Base-by-base conservation (phyloP, 2,329 filamentous ascomycete genomes). In the Cercospora zeae-maydis region DNA sequence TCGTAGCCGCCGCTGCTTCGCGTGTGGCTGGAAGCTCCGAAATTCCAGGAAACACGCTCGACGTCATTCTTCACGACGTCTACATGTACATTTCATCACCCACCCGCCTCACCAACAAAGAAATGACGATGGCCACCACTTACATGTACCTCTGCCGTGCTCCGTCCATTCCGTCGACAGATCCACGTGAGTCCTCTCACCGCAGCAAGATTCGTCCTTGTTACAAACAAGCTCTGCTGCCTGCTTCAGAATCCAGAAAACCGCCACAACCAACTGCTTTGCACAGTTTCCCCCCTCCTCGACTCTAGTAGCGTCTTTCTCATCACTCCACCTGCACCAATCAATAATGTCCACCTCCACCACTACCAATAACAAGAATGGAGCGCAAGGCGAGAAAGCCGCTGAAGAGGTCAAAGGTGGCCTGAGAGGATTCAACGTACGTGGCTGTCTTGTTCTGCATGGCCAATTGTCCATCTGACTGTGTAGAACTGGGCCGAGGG, bases 321-420 rank as follows among this genome's bases (percentile, higher is more conserved):
- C 7, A 13, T 34, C n/a, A 16, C n/a, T 53, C 49, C 49, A 33
- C 27, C 49, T 21, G 27, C 49, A 52, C 58, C 58, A 63, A 61
- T 39, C 59, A 62, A 45, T 55, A 51, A 54, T 16, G 51, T 45
- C 49, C 51, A n/a, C 54, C 54, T 19, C 36, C n/a, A 42, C 27
- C 13, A 16, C 27, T 11, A 16, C 51, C 11, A 30, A 47, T 55
- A 54, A 31, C 49, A 63, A 51, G 33, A 30, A 34, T n/a, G 57
- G 57, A 2, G 47, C 57, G 5, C 53, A 63, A 65, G 71, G 71
- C 33, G 58, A 71, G 33, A 63, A 67, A 45, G 70, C 69, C 33
- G 71, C 69, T 24, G 66, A 72, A 36, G 45, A 70, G 9, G 61
- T 68, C 52, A 73, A 72, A 52, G 65, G 66, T 45, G 65, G 66